These are phyloP conservation scores for Pythium angustatum DNA, from an alignment of 352 stramenopile genomes.

Conservation along the genomic window DNA sequence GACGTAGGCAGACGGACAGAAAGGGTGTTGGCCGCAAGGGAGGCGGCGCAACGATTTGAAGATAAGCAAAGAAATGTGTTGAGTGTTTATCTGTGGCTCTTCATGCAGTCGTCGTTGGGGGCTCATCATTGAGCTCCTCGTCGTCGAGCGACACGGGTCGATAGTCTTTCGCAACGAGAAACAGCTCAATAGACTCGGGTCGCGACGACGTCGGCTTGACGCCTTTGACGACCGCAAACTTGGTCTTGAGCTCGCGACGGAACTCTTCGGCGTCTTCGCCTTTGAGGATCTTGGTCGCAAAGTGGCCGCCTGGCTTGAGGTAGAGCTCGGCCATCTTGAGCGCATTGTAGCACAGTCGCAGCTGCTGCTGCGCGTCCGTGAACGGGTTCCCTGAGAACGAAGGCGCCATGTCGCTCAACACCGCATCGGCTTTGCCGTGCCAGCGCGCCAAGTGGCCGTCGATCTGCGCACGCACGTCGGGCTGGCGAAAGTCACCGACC, in stretches of 20 bases:
- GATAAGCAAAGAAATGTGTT: not conserved
- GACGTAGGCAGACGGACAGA: not conserved
- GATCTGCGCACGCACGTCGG: constrained; percentile 55
- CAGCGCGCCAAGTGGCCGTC: constrained; percentile 38
- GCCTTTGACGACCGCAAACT: constrained; percentile 71
- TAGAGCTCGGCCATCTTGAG: constrained; percentile 85
- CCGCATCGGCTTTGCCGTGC: constrained; percentile 58
- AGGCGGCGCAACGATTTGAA: not conserved
- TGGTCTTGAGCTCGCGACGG: constrained; percentile 65
- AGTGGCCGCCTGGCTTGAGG: constrained; percentile 69
- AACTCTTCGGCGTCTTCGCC: constrained; percentile 80
- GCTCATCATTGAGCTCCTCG: not conserved
- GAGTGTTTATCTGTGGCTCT: not conserved
- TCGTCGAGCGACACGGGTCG: constrained; percentile 30
- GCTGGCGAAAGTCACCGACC: constrained; percentile 82
- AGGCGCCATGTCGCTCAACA: constrained; percentile 90
- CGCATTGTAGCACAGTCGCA: constrained; percentile 85
- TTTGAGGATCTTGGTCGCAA: constrained; percentile 82
- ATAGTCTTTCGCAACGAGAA: constrained; percentile 77
- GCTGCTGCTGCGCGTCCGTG: constrained; percentile 72
- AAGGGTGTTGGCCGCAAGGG: not conserved
- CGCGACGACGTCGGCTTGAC: constrained; percentile 82
- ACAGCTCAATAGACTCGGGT: constrained; percentile 85
- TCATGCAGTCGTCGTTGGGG: not conserved
- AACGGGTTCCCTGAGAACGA: constrained; percentile 80